Conservation (phyloP, 2,329 filamentous ascomycete species). For the Fusarium paranaense region DNA sequence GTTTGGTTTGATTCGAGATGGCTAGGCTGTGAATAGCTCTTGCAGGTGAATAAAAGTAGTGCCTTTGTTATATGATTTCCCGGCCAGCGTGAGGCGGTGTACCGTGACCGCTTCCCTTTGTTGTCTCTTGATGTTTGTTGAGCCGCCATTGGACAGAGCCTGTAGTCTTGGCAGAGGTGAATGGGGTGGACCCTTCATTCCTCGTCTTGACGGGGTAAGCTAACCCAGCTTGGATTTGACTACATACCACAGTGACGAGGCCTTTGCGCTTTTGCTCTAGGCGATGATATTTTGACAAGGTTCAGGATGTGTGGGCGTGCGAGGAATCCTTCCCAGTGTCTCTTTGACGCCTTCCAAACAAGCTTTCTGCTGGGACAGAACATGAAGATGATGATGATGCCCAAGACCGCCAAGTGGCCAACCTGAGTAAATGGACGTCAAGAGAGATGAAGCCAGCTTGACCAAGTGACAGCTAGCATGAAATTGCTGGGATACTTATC, state of each 20-base stretch:
- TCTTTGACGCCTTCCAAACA: neutral
- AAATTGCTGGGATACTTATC: neutral
- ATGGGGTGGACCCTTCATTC: neutral
- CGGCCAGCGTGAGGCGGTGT: neutral
- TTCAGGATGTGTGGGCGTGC: neutral
- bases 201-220: neutral
- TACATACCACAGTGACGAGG: neutral
- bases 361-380: neutral
- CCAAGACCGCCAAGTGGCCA: neutral
- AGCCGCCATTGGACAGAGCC: neutral
- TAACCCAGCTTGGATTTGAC: neutral
- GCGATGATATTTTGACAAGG: neutral
- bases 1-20: constrained; percentile 24
- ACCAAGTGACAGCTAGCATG: neutral
- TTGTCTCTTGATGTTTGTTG: neutral
- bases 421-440: neutral
- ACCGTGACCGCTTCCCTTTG: neutral
- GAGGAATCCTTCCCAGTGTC: neutral
- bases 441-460: neutral
- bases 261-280: neutral
- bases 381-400: neutral
- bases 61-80: constrained; percentile 38
- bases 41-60: constrained; percentile 44
- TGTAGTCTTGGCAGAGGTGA: neutral
- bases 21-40: constrained; percentile 42